Conservation (phyloP, 148 eudicot species). For the Vaccinium myrtillus region DNA sequence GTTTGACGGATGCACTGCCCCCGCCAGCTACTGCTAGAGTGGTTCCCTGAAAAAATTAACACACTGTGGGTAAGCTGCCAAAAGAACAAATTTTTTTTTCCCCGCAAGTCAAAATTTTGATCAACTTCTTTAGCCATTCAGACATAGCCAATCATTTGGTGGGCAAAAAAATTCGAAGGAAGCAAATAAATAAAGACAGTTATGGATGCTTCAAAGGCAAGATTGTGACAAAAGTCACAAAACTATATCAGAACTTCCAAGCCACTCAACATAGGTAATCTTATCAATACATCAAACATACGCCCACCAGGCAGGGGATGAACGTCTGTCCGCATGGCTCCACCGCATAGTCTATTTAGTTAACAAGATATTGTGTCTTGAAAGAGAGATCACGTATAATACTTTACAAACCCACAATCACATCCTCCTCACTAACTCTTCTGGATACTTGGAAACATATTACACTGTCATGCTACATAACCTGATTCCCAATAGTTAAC, state of each 20-base stretch:
- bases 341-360: neutral
- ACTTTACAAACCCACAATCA: neutral
- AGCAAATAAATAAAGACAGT: neutral
- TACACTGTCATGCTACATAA: neutral
- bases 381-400: neutral
- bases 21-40: conserved; percentile 95
- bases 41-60: conserved; percentile 57
- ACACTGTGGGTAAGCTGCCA: neutral
- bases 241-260: conserved; percentile 7
- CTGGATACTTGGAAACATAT: neutral
- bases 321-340: neutral
- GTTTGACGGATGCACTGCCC: conserved; percentile 85
- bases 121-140: neutral
- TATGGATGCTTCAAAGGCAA: neutral
- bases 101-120: neutral
- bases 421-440: neutral
- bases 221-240: neutral
- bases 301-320: neutral
- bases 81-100: neutral
- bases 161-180: neutral
- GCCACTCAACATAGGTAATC: neutral
- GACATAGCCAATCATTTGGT: neutral
- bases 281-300: neutral
- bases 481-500: neutral
- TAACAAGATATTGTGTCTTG: neutral